Base-by-base conservation (phyloP, 2,329 filamentous ascomycete genomes). In the Phoma herbarum region DNA sequence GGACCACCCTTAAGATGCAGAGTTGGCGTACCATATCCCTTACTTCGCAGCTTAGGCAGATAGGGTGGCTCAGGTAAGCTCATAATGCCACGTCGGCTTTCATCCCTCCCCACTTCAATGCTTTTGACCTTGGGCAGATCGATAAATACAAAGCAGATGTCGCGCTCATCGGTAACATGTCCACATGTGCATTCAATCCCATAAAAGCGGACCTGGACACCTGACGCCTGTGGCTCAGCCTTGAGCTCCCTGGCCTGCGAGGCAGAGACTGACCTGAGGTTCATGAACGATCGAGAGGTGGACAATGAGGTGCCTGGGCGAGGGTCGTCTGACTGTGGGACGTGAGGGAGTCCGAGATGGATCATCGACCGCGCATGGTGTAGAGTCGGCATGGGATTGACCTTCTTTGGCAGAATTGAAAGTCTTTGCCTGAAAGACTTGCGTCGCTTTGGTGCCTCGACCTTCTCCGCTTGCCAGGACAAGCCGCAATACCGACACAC, bases 401-500 rank as follows among this genome's bases (percentile, higher is more conserved):
- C 45, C 51, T 59, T 62, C 50, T 57, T 70, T 18, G 63, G 58
- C 4, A 70, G 33, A 2, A 51, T 39, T 10, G 60, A 60, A 18
- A 68, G 54, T 23, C 47, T 33, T 16, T 48, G 54, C 28, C 47
- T 62, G 20, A 16, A 42, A 44, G 4, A 43, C 52, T 8, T 52
- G 23, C 2, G 53, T 9, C 41, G 33, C 3, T 43, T 52, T 10
- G 42, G 52, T 14, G 52, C 26, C 25, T 60, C 48, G 23, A 60
- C 49, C 25, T 44, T 39, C 31, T 57, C 31, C 8, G 66, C 71
- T 8, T 64, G 60, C 68, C 67, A 71, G 26, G 64, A 66, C 1
- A 68, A 33, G 10, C 72, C 72, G 39, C 70, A 73, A 5, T 37
- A 53, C 18, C 57, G 49, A 45, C 72, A 74, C 8, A 72, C 49